phyloP scores from a whole-genome alignment of 768 basidiomycete genomes.

The Tricholoma hemisulphureum region DNA sequence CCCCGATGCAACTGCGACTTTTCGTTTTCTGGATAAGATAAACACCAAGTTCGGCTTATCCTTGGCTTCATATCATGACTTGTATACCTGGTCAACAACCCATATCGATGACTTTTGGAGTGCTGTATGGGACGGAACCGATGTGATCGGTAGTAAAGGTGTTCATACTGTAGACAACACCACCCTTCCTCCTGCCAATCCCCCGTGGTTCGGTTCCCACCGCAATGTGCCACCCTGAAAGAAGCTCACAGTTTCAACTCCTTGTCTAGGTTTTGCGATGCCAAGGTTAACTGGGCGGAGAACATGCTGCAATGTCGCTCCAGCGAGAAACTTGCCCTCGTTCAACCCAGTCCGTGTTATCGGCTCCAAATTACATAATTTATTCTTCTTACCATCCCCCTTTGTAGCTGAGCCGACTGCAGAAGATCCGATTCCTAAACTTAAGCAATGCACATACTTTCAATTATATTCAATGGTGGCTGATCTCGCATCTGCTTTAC shows the following conservation, averaged over 20 bases:
- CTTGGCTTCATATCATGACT: conserved; percentile 57
- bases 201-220: conserved; percentile 52
- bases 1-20: conserved; percentile 43
- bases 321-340: conserved; percentile 57
- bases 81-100: conserved; percentile 64
- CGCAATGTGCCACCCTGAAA: conserved; percentile 1
- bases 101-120: conserved; percentile 69
- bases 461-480: conserved; percentile 58
- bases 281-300: conserved; percentile 77
- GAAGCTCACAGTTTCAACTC: conserved; percentile 4
- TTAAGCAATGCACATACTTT: conserved; percentile 51
- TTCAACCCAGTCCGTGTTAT: conserved; percentile 62
- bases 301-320: conserved; percentile 69
- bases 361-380: conserved; percentile 12
- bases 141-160: conserved; percentile 63
- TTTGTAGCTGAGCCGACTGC: conserved; percentile 62
- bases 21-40: conserved; percentile 48
- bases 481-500: conserved; percentile 56
- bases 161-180: conserved; percentile 53
- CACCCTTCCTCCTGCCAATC: conserved; percentile 58
- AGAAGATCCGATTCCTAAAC: conserved; percentile 39
- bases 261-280: conserved; percentile 48
- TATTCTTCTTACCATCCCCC: conserved; percentile 13
- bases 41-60: conserved; percentile 46
- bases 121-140: conserved; percentile 68